These are phyloP conservation scores for Lactarius evosmus DNA, from an alignment of 768 basidiomycete species.

Conservation along the genomic window DNA sequence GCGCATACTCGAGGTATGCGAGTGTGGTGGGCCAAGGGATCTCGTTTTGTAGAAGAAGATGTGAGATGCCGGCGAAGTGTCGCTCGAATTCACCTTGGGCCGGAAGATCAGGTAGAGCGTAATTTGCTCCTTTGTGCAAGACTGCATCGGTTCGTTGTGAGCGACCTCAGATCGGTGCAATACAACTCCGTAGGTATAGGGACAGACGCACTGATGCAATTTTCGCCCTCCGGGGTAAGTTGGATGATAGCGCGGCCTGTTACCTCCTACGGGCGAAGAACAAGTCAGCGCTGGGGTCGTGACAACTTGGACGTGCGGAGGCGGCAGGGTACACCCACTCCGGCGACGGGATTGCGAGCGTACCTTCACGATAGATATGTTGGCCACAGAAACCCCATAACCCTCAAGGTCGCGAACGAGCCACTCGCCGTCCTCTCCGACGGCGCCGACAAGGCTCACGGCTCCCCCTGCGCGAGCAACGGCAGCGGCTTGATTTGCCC, in stretches of 20 bases:
- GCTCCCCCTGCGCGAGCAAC: constrained; percentile 49
- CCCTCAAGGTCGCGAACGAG: constrained; percentile 40
- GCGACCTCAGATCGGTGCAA: constrained; percentile 1
- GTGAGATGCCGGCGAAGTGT: constrained; percentile 41
- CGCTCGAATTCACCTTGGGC: constrained; percentile 24
- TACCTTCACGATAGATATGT: constrained; percentile 43
- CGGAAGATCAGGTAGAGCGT: constrained; percentile 39
- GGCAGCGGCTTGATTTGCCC: constrained; percentile 62
- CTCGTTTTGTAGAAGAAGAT: constrained; percentile 60
- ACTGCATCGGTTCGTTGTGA: constrained; percentile 36
- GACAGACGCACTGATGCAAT: constrained; percentile 51
- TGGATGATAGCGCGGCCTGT: constrained; percentile 64
- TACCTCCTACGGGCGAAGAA: constrained; percentile 37
- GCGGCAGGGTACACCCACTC: background rate
- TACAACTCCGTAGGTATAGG: background rate
- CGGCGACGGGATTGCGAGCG: background rate
- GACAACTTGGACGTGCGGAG: background rate
- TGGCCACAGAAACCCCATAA: constrained; percentile 42
- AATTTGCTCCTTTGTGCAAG: constrained; percentile 58
- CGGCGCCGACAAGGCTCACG: constrained; percentile 49
- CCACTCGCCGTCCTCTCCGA: constrained; percentile 54
- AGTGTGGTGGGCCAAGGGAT: constrained; percentile 46
- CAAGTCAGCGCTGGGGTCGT: background rate
- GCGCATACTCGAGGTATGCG: constrained; percentile 33
- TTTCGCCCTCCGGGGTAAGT: constrained; percentile 54